These are phyloP conservation scores for Metschnikowia cubensis DNA, from an alignment of 805 yeast species.

Conservation along the genomic window DNA sequence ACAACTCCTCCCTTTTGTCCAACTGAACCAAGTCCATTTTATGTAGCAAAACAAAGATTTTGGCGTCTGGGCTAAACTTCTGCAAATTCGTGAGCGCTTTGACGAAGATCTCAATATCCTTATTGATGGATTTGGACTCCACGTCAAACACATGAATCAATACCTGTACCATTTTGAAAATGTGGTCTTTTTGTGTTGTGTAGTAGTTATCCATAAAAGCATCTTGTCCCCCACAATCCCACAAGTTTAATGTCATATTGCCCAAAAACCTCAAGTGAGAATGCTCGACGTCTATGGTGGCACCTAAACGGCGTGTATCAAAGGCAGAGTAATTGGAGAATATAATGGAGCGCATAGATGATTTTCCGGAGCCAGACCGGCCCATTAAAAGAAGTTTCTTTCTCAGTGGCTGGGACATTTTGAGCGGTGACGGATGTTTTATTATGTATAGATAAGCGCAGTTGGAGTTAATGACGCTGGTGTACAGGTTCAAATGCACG, in stretches of 20 bases:
- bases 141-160: constrained; percentile 95
- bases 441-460: neutral
- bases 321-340: constrained; percentile 95
- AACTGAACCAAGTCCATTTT: constrained; percentile 94
- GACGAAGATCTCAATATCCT: constrained; percentile 88
- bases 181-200: constrained; percentile 83
- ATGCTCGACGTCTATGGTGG: constrained; percentile 98
- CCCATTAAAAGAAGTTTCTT: constrained; percentile 58
- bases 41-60: constrained; percentile 85
- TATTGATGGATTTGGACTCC: constrained; percentile 83
- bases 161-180: constrained; percentile 93
- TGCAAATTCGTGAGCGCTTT: constrained; percentile 77
- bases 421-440: neutral
- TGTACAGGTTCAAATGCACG: neutral
- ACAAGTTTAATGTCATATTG: constrained; percentile 88
- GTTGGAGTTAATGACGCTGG: neutral
- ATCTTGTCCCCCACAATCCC: constrained; percentile 99
- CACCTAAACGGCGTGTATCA: constrained; percentile 92
- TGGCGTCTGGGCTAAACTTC: constrained; percentile 84
- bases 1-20: constrained; percentile 79
- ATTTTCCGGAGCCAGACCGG: constrained; percentile 94
- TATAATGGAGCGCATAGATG: constrained; percentile 95
- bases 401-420: constrained; percentile 21
- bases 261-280: constrained; percentile 90
- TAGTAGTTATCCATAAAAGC: constrained; percentile 93